Base-by-base conservation (phyloP, 1,284 basidiomycete species). In the Rhizoctonia solani region DNA sequence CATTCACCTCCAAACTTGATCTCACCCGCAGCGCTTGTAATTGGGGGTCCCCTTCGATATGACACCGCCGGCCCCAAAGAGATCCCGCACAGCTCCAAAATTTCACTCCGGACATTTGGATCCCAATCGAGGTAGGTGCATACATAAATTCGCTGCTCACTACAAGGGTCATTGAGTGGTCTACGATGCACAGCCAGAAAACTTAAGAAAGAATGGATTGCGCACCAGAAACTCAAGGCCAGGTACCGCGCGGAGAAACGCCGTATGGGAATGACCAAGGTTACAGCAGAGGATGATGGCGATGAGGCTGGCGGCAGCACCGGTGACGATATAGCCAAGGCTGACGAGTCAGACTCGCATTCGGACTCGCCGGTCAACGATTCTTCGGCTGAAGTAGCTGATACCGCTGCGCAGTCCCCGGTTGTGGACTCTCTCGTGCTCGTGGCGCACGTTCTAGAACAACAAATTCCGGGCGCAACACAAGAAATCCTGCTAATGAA, bases 181-280 rank as follows among this genome's bases (percentile, higher is more conserved):
- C 50, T 49, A 41, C 32, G 54, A 4, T 29, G 23, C 66, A 23
- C 72, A 92, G 90, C 89, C 14, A 86, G 82, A 74, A 86, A 85
- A 72, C 79, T 91, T 69, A 92, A 90, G 76, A 82, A 84, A 74
- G 80, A 81, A 56, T 92, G 90, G 90, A 80, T 92, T 2, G 81
- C 87, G 68, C 85, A 82, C 68, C 81, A 83, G 69, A 92, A 91
- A 76, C 83, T 91, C 68, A 89, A 88, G 73, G 85, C 82, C 73
- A 83, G 87, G 79, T 92, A 90, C 89, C 87, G 82, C 70, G 82
- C 83, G n/a, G 82, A 90, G 75, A 90, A 89, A 74, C 83, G 81
- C 66, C 86, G 83, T 72, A 82, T 88, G 72, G 84, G 80, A 39
- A 39, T 54, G 67, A 19, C 37, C 19, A 54, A 44, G 34, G 42